phyloP scores from a whole-genome alignment of 2,329 filamentous ascomycete species.

The Pseudofabraea citricarpa region DNA sequence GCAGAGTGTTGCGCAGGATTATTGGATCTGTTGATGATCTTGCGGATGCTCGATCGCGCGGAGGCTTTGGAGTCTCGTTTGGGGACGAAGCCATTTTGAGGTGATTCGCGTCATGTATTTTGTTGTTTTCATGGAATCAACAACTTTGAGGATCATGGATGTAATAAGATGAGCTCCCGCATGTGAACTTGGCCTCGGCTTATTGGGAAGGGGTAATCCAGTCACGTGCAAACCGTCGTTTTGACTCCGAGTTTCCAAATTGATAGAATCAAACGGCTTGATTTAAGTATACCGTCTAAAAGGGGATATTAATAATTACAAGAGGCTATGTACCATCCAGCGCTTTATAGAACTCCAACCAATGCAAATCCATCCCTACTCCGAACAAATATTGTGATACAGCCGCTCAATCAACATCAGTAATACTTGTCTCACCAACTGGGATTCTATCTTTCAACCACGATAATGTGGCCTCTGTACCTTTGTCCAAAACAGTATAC shows the following conservation, averaged over 20 bases:
- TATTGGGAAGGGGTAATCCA: neutral
- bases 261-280: no score
- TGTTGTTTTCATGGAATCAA: neutral
- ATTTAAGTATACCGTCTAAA: no score
- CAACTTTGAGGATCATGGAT: neutral
- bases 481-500: constrained; percentile 78
- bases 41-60: constrained; percentile 20
- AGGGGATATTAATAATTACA: no score
- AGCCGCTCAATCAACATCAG: constrained; percentile 23
- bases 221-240: neutral
- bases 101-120: constrained; percentile 25
- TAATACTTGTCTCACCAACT: constrained; percentile 31
- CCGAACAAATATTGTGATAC: no score
- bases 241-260: no score
- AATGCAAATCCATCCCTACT: no score
- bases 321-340: no score
- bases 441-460: constrained; percentile 79
- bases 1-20: constrained; percentile 77
- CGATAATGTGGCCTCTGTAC: constrained; percentile 76
- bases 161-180: constrained; percentile 1
- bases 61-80: constrained; percentile 10
- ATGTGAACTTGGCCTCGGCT: constrained; percentile 2
- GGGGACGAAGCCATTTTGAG: constrained; percentile 15
- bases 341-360: no score
- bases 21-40: constrained; percentile 55